Evolutionary conservation across 768 basidiomycete genomes (phyloP).

Genomic region (Termitomyces sp.): DNA sequence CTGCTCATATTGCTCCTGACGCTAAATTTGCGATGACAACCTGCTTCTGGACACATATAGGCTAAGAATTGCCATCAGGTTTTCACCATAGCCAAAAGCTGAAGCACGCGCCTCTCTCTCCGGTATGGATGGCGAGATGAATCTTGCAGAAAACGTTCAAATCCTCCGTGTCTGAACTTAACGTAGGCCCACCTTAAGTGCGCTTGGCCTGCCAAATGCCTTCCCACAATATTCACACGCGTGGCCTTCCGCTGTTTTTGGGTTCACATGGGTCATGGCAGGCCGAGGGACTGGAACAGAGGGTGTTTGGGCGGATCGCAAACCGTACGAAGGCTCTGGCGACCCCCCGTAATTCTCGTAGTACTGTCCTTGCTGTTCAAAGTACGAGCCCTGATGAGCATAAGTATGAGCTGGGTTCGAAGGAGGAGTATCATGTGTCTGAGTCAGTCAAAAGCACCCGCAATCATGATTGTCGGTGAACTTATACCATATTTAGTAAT

Average conservation of each 20-base stretch:
- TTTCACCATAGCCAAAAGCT: not conserved
- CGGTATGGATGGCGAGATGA: slow-evolving; percentile 19
- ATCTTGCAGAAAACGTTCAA: slow-evolving; percentile 7
- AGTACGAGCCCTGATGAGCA: not conserved
- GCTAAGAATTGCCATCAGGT: slow-evolving; percentile 28
- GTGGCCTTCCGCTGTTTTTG: slow-evolving; percentile 14
- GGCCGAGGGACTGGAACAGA: not conserved
- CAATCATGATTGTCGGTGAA: not conserved
- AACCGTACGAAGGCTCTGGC: not conserved
- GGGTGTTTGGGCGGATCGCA: slow-evolving; percentile 4
- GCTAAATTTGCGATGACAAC: slow-evolving; percentile 62
- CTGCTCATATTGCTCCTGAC: slow-evolving; percentile 70
- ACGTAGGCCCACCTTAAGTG: slow-evolving; percentile 14
- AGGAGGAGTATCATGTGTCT: slow-evolving; percentile 5
- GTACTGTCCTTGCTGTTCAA: not conserved
- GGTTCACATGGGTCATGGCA: not conserved
- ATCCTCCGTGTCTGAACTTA: not conserved
- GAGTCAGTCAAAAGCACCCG: not conserved
- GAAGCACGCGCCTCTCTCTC: slow-evolving; percentile 17
- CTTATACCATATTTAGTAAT: not conserved
- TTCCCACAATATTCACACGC: slow-evolving; percentile 19
- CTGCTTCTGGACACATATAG: slow-evolving; percentile 54
- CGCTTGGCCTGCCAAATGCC: slow-evolving; percentile 18
- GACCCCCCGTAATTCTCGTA: slow-evolving; percentile 3
- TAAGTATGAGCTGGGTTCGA: not conserved